Conservation (phyloP, 202 grass and related monocot species). For the Eragrostis tef region DNA sequence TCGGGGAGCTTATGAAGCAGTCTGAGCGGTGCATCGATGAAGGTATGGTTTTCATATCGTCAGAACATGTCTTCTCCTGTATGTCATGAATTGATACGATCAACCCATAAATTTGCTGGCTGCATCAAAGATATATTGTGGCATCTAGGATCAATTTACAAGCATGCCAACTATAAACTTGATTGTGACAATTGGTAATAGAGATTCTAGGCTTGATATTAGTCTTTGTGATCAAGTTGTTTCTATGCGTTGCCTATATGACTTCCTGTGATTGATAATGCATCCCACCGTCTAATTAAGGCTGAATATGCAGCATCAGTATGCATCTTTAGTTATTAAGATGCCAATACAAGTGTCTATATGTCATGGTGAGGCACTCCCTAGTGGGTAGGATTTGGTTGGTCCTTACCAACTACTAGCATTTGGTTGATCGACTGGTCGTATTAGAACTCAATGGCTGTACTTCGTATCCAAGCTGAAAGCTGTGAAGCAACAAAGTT, state of each 20-base stretch:
- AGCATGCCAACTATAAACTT: not conserved
- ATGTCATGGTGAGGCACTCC: not conserved
- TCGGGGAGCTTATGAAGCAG: conserved; percentile 94
- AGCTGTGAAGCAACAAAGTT: conserved; percentile 7
- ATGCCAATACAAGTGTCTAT: not conserved
- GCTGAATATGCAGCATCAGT: not conserved
- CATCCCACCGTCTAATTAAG: not conserved
- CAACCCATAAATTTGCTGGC: not conserved
- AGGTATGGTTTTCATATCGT: conserved; percentile 48
- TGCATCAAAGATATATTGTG: not conserved
- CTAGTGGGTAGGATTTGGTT: not conserved
- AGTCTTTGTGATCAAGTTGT: not conserved
- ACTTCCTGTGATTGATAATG: not conserved
- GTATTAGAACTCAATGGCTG: not conserved
- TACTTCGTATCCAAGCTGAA: not conserved
- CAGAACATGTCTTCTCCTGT: not conserved
- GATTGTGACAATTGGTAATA: not conserved
- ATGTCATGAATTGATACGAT: not conserved
- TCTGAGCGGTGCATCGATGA: conserved; percentile 88
- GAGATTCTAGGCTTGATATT: not conserved
- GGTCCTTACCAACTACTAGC: not conserved
- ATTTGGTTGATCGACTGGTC: not conserved
- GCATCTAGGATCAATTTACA: not conserved
- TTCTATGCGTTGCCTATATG: not conserved
- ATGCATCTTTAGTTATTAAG: not conserved